A percentile compares a stretch with the other conserved stretches of the same genome.
Evolutionary conservation across 1,284 basidiomycete genomes (phyloP).

Genomic region (Laetiporus sulphureus): DNA sequence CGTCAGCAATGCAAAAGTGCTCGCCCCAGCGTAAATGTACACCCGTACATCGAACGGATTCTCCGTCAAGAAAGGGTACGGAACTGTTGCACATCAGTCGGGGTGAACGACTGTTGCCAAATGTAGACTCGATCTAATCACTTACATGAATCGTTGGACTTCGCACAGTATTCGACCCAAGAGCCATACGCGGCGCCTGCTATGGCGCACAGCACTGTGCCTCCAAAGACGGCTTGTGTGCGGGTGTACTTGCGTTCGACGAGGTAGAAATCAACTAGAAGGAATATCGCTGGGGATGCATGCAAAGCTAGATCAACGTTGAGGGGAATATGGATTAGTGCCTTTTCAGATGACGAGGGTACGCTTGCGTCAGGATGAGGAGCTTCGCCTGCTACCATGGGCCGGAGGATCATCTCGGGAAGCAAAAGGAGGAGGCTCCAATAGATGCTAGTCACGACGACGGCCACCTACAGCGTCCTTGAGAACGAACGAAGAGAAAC

Average conservation of each 20-base stretch:
- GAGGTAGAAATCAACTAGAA: slow-evolving; percentile 65
- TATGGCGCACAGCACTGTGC: slow-evolving; percentile 35
- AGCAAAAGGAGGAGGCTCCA: slow-evolving; percentile 53
- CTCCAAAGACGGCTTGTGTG: slow-evolving; percentile 36
- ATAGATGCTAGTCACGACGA: slow-evolving; percentile 69
- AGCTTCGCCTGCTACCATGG: slow-evolving; percentile 11
- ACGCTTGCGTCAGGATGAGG: slow-evolving; percentile 20
- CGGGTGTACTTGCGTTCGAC: slow-evolving; percentile 57
- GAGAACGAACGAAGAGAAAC: not conserved
- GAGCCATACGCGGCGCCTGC: slow-evolving; percentile 49
- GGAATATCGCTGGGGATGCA: slow-evolving; percentile 50
- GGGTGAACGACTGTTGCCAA: not conserved
- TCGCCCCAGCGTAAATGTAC: slow-evolving; percentile 53
- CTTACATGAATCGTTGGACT: slow-evolving; percentile 59
- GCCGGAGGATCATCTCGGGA: slow-evolving; percentile 46
- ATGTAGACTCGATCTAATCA: slow-evolving; percentile 9
- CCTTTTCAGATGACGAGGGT: slow-evolving; percentile 30
- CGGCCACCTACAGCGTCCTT: slow-evolving; percentile 39
- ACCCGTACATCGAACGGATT: slow-evolving; percentile 46
- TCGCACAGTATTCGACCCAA: slow-evolving; percentile 69
- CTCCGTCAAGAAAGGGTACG: slow-evolving; percentile 76
- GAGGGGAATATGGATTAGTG: slow-evolving; percentile 48
- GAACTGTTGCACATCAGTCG: slow-evolving; percentile 38
- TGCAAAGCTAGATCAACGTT: slow-evolving; percentile 64
- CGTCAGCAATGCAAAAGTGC: slow-evolving; percentile 45